Evolutionary conservation across 257 asterid genomes (phyloP).

Genomic region (Solanum appendiculatum): DNA sequence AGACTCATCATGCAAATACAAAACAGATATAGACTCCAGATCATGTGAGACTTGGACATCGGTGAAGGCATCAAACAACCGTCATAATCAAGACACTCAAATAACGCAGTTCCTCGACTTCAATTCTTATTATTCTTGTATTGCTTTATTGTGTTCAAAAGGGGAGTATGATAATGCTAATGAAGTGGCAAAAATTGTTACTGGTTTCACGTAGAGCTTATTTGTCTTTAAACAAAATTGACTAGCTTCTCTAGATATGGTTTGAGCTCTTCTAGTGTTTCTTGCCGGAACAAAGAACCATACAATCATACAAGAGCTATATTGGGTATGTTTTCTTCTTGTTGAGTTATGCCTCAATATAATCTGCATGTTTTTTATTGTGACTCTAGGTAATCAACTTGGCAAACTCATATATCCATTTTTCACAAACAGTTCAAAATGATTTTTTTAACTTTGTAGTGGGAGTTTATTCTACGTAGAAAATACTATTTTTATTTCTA

Average conservation of each 20-base stretch:
- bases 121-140: slow-evolving; percentile 39
- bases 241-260: background rate
- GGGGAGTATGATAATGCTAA: slow-evolving; percentile 67
- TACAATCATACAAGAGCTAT: background rate
- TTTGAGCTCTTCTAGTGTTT: background rate
- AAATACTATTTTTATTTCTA: background rate
- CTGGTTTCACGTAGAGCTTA: slow-evolving; percentile 20
- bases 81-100: slow-evolving; percentile 15
- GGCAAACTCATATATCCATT: background rate
- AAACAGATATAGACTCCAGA: slow-evolving; percentile 3
- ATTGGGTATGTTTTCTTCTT: background rate
- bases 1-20: background rate
- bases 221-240: background rate
- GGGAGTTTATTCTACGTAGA: background rate
- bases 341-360: background rate
- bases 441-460: background rate
- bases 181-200: slow-evolving; percentile 37
- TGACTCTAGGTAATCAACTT: background rate
- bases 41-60: slow-evolving; percentile 8
- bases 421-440: background rate
- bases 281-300: background rate
- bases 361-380: background rate
- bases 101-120: slow-evolving; percentile 32
- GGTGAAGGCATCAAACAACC: slow-evolving; percentile 8
- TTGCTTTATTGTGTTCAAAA: slow-evolving; percentile 53